Conservation (phyloP, 1,139 yeast genomes). For the Eremothecium coryli region DNA sequence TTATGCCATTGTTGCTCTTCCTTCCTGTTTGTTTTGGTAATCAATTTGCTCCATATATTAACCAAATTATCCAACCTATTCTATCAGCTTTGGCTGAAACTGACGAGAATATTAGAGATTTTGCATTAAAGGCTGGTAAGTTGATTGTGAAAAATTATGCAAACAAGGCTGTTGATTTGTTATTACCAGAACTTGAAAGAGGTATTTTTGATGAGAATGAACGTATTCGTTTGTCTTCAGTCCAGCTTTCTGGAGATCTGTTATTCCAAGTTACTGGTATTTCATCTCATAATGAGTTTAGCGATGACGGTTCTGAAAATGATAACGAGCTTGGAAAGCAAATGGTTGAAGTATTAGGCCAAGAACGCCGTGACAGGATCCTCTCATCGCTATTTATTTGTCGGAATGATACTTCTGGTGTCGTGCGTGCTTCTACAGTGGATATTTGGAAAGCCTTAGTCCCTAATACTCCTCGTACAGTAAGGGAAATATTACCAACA, state of each 20-base stretch:
- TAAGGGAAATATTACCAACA: constrained; percentile 82
- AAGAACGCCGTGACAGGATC: constrained; percentile 79
- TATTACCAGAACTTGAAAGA: constrained; percentile 85
- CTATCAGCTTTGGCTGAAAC: constrained; percentile 84
- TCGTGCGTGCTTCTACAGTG: constrained; percentile 84
- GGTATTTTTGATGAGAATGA: constrained; percentile 79
- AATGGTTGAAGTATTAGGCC: constrained; percentile 73
- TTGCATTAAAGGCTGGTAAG: constrained; percentile 87
- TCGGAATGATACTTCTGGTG: constrained; percentile 82
- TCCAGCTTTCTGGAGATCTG: constrained; percentile 94
- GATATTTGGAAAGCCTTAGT: constrained; percentile 97
- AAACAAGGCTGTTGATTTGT: constrained; percentile 80
- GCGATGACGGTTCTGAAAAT: constrained; percentile 50
- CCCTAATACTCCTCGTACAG: constrained; percentile 92
- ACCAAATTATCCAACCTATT: constrained; percentile 80
- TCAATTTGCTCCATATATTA: constrained; percentile 83
- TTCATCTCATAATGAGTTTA: constrained; percentile 49
- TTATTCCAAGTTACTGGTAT: constrained; percentile 93
- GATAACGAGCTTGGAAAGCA: constrained; percentile 56
- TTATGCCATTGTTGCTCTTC: constrained; percentile 79
- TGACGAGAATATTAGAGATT: constrained; percentile 80
- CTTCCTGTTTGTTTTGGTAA: constrained; percentile 92
- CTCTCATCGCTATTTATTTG: constrained; percentile 80
- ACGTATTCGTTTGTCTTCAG: constrained; percentile 87
- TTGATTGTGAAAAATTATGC: constrained; percentile 88